Conservation (phyloP, 768 basidiomycete genomes). For the Tephrocybe sp. region DNA sequence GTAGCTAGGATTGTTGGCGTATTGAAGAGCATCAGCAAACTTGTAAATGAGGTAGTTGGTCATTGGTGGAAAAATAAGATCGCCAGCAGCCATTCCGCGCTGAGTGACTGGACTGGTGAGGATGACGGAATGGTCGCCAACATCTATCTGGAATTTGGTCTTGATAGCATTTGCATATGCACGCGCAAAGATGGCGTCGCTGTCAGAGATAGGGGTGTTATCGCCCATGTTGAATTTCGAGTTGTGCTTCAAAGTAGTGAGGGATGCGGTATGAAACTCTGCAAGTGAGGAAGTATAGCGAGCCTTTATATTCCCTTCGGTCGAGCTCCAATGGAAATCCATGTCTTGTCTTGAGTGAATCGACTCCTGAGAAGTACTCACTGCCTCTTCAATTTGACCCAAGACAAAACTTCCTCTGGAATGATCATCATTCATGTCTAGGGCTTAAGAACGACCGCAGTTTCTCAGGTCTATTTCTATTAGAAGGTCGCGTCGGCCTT, state of each 20-base stretch:
- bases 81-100: slow-evolving; percentile 2
- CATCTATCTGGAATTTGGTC: slow-evolving; percentile 4
- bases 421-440: no score
- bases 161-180: slow-evolving; percentile 4
- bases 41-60: slow-evolving; percentile 5
- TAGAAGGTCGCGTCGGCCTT: no score
- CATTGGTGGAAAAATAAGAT: background rate
- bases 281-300: no score
- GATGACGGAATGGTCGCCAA: slow-evolving; percentile 3
- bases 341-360: no score
- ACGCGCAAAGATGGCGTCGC: slow-evolving; percentile 8
- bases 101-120: slow-evolving; percentile 7
- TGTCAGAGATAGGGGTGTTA: slow-evolving; percentile 1
- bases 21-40: slow-evolving; percentile 3
- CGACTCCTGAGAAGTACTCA: no score
- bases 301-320: no score
- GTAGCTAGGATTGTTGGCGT: background rate
- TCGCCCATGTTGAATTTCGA: background rate
- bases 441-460: no score
- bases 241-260: background rate
- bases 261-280: background rate
- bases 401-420: no score
- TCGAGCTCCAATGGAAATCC: no score
- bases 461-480: no score
- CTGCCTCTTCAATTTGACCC: no score